Conservation (phyloP, 2,329 filamentous ascomycete species). For the Beauveria bassiana region DNA sequence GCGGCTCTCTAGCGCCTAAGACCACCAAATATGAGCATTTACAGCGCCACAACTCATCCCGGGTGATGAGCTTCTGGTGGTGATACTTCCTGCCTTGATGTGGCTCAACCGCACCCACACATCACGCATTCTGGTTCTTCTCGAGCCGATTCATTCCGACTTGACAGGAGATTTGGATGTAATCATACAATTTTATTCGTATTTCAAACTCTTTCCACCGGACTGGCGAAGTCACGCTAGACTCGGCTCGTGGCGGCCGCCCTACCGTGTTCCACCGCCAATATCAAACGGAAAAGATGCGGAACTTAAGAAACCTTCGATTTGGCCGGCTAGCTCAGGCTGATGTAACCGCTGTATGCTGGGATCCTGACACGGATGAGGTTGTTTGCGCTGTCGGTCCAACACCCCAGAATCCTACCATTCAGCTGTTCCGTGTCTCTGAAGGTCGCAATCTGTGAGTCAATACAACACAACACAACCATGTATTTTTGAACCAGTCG, state of each 20-base stretch:
- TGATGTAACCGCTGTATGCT: conserved; percentile 68
- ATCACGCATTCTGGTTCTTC: not conserved
- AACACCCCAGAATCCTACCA: conserved; percentile 56
- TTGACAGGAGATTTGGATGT: not conserved
- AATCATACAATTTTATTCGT: not conserved
- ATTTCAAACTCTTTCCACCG: not conserved
- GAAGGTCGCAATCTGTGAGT: conserved; percentile 39
- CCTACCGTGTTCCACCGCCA: not conserved
- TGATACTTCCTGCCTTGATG: not conserved
- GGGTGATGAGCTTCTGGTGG: not conserved
- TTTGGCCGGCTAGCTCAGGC: conserved; percentile 57
- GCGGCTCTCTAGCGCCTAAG: not conserved
- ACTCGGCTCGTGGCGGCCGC: not conserved
- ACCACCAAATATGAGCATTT: not conserved
- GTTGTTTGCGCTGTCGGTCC: conserved; percentile 82
- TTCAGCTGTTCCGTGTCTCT: conserved; percentile 59
- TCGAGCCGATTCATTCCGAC: not conserved
- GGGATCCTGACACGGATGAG: conserved; percentile 74
- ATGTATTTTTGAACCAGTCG: not conserved
- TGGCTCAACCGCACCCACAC: conserved; percentile 6
- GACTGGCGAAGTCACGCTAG: not conserved
- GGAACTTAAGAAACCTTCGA: conserved; percentile 75
- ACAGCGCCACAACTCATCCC: not conserved
- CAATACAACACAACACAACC: not conserved
- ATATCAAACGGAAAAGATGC: conserved; percentile 48